Percentiles rank a stretch among this genome's conserved stretches.
phyloP scores from a whole-genome alignment of 2,329 filamentous ascomycete genomes.

The Verruconis gallopava region DNA sequence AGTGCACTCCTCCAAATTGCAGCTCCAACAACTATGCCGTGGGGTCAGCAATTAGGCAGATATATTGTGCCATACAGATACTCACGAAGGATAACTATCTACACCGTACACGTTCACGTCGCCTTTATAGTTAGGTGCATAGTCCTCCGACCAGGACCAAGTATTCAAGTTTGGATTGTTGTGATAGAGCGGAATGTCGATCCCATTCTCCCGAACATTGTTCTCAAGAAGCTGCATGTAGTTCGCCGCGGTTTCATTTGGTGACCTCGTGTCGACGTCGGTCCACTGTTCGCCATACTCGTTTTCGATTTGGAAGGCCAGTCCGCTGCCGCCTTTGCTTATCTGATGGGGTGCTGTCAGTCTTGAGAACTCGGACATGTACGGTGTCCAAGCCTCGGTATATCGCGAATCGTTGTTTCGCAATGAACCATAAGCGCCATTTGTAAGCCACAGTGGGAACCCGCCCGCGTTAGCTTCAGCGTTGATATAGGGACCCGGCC shows the following conservation, averaged over 20 bases:
- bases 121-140: slow-evolving; percentile 34
- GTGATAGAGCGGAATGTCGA: slow-evolving; percentile 43
- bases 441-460: slow-evolving; percentile 8
- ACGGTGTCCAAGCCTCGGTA: slow-evolving; percentile 45
- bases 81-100: slow-evolving; percentile 40
- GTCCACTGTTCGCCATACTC: slow-evolving; percentile 58
- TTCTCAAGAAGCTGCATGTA: slow-evolving; percentile 48
- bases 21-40: no score
- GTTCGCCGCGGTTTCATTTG: slow-evolving; percentile 35
- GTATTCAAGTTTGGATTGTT: slow-evolving; percentile 46
- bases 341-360: slow-evolving; percentile 55
- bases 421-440: background rate
- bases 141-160: no score
- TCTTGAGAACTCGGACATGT: slow-evolving; percentile 53
- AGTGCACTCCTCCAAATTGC: slow-evolving; percentile 47
- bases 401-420: slow-evolving; percentile 2
- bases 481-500: slow-evolving; percentile 18
- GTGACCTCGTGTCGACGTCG: slow-evolving; percentile 31
- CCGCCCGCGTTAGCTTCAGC: slow-evolving; percentile 11
- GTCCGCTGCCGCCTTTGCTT: slow-evolving; percentile 67
- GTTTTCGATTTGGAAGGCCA: slow-evolving; percentile 70
- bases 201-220: slow-evolving; percentile 41
- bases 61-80: no score
- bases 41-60: no score
- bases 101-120: slow-evolving; percentile 42